Evolutionary conservation across 192 early-diverging fungal genomes (phyloP).

Genomic region (Fimicolochytrium jonesii): DNA sequence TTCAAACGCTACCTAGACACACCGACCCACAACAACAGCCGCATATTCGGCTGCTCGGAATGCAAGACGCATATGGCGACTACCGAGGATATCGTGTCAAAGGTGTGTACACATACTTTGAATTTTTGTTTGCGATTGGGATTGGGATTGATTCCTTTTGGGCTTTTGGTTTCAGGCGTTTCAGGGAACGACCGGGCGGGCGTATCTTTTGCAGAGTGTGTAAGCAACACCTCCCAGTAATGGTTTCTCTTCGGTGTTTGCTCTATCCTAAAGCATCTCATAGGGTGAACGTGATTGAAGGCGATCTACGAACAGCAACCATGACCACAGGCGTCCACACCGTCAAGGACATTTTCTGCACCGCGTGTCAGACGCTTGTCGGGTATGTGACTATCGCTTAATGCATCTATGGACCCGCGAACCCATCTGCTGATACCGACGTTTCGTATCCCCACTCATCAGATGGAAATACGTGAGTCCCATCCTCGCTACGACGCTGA

Average conservation of each 20-base stretch:
- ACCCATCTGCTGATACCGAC: too few species aligned
- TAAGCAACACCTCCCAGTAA: too few species aligned
- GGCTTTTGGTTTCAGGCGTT: too few species aligned
- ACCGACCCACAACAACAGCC: background rate
- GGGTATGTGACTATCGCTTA: too few species aligned
- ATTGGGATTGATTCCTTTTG: too few species aligned
- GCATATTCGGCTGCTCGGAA: slow-evolving; percentile 16
- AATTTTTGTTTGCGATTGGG: too few species aligned
- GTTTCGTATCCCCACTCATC: too few species aligned
- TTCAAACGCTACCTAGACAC: slow-evolving; percentile 23
- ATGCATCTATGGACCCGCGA: too few species aligned
- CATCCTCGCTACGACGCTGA: background rate
- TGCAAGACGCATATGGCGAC: slow-evolving; percentile 27
- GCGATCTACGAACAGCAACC: slow-evolving; percentile 46
- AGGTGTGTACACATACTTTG: too few species aligned
- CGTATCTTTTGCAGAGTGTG: slow-evolving; percentile 63
- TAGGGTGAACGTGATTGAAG: slow-evolving; percentile 50
- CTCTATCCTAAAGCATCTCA: too few species aligned
- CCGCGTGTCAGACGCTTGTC: slow-evolving; percentile 24
- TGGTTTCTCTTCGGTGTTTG: too few species aligned
- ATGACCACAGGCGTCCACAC: slow-evolving; percentile 76
- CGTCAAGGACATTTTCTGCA: slow-evolving; percentile 63
- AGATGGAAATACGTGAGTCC: background rate
- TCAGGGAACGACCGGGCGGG: slow-evolving; percentile 57
- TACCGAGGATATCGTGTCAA: slow-evolving; percentile 14